Conservation (phyloP, 305 asterid species). For the Rubia peregrina region DNA sequence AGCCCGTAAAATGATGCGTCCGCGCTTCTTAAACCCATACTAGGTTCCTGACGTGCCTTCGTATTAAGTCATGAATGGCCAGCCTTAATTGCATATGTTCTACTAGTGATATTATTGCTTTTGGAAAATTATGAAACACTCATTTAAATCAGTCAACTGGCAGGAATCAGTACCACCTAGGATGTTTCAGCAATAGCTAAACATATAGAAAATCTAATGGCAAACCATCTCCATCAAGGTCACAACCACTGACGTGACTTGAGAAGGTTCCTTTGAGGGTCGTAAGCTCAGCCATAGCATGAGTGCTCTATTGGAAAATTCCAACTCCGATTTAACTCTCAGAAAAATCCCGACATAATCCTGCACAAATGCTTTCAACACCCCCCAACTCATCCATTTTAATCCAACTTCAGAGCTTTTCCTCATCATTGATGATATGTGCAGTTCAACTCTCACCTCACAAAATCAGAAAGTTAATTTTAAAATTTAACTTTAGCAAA, state of each 20-base stretch:
- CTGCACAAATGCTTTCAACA: background rate
- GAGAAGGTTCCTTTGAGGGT: too few relatives aligned
- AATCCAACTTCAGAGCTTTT: background rate
- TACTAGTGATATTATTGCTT: background rate
- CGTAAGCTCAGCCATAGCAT: background rate
- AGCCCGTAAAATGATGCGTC: background rate
- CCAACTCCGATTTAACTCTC: background rate
- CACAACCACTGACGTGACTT: too few relatives aligned
- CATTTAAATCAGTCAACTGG: background rate
- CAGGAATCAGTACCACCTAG: background rate
- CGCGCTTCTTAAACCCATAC: background rate
- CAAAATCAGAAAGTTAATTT: background rate
- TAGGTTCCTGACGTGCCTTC: background rate
- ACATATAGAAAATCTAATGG: background rate
- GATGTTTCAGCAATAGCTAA: background rate
- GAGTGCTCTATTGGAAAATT: background rate
- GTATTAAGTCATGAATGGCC: background rate
- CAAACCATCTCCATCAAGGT: background rate
- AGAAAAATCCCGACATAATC: background rate
- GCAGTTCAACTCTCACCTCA: background rate
- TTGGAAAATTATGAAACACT: background rate
- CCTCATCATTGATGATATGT: background rate
- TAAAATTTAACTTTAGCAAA: background rate
- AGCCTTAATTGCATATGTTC: background rate
- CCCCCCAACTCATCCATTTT: background rate